Evolutionary conservation across 768 basidiomycete species (phyloP), one percentile per base, ranked within the genome.

Genomic region (Trametes sanguinea): DNA sequence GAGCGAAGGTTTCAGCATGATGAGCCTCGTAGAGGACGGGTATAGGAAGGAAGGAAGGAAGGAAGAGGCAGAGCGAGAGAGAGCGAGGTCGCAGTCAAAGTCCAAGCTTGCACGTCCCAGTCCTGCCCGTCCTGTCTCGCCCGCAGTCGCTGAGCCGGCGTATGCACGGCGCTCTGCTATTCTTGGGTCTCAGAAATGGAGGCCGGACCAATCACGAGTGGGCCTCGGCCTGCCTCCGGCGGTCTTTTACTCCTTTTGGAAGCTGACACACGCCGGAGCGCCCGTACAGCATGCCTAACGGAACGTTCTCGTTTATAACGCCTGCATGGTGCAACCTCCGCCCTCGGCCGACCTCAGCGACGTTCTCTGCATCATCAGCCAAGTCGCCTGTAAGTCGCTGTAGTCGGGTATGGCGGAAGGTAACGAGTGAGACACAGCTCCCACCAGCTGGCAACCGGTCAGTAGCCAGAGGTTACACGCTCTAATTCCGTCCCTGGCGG

Each of bases 1-100:
- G 63, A 64, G 50, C 37, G 63, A 32, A 22, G 47, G 44, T 64
- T 58, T 59, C 30, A 60, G 51, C 62, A 64, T 64, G 40, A 47
- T 30, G 45, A 22, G 10, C 29, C 11, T 50, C 30, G 42, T 52
- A 16, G 57, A 33, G 42, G 50, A 16, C 37, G 57, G 57, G 57
- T 59, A 59, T 59, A 51, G 45, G 57, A 54, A 54, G 35, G 58
- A 60, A 52, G 54, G 48, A 48, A 29, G 48, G 51, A 35, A 43
- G 46, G 29, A 35, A 43, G 46, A 17, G 13, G 43, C 40, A n/a
- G 47, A 29, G 30, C 35, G 35, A 11, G 35, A 22, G 27, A 43
- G 40, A 11, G 37, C 17, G 57, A 10, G 39, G 51, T 37, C 40
- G 57, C 29, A 6, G 57, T 58, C 33, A 13, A 42, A 35, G 39